phyloP scores from a whole-genome alignment of 2,329 filamentous ascomycete genomes.

The Trichoderma sp. region DNA sequence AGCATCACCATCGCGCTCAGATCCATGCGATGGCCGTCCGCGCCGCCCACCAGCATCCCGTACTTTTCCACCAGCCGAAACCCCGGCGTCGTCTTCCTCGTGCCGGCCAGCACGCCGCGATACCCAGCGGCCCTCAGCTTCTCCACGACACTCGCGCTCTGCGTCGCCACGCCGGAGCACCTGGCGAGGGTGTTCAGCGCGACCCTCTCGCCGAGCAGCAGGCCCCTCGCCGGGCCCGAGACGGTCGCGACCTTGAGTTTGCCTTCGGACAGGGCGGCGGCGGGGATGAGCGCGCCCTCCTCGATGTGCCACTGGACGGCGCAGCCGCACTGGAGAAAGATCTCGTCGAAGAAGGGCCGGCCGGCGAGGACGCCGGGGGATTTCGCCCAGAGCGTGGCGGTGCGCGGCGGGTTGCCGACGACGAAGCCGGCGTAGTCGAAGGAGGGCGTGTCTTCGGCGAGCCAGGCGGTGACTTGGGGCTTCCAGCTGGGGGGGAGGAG shows the following conservation, averaged over 20 bases:
- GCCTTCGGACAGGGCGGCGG: constrained; percentile 35
- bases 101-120: constrained; percentile 81
- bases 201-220: constrained; percentile 89
- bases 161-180: constrained; percentile 86
- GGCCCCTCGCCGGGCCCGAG: constrained; percentile 70
- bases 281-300: constrained; percentile 69
- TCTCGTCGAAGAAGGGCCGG: constrained; percentile 91
- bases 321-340: constrained; percentile 87
- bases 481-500: constrained; percentile 86
- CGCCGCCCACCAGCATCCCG: constrained; percentile 90
- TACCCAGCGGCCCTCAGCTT: constrained; percentile 67
- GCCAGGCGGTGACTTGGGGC: constrained; percentile 74
- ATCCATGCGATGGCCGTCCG: constrained; percentile 88
- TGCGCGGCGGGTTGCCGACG: constrained; percentile 67
- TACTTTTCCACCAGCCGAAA: constrained; percentile 98
- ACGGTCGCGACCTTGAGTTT: constrained; percentile 74
- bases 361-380: constrained; percentile 81
- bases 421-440: constrained; percentile 98
- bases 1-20: constrained; percentile 96
- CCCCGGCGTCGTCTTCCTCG: constrained; percentile 93
- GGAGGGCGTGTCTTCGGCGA: constrained; percentile 92
- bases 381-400: constrained; percentile 66
- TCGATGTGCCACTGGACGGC: constrained; percentile 81
- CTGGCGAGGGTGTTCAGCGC: constrained; percentile 86
- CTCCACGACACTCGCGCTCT: constrained; percentile 52